Evolutionary conservation across 2,329 filamentous ascomycete species (phyloP).

Genomic region (Macrophomina tecta): DNA sequence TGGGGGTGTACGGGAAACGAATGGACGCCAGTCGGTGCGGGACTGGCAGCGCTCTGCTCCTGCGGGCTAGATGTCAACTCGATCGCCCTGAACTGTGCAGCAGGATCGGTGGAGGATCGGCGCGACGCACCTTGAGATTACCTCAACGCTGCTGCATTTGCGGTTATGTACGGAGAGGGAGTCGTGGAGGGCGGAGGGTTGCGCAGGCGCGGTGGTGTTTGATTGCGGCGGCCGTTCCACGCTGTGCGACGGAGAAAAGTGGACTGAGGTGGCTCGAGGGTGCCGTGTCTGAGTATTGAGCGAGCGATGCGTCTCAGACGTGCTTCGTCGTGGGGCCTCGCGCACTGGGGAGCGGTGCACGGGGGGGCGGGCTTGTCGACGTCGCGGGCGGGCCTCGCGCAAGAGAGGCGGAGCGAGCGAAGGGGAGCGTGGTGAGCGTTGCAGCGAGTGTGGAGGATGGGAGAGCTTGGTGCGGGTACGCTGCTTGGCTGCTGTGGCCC

Average conservation of each 20-base stretch:
- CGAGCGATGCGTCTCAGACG: slow-evolving; percentile 27
- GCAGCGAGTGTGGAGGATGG: slow-evolving; percentile 28
- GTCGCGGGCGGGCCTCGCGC: slow-evolving; percentile 25
- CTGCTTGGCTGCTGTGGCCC: slow-evolving; percentile 26
- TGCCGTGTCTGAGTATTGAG: slow-evolving; percentile 25
- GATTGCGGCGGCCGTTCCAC: slow-evolving; percentile 27
- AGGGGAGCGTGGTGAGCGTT: slow-evolving; percentile 17
- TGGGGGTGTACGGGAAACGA: slow-evolving; percentile 40
- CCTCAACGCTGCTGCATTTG: slow-evolving; percentile 44
- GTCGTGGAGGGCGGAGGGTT: slow-evolving; percentile 21
- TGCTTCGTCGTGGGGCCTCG: slow-evolving; percentile 26
- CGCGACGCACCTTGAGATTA: slow-evolving; percentile 38
- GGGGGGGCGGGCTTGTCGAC: slow-evolving; percentile 24
- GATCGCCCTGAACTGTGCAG: slow-evolving; percentile 27
- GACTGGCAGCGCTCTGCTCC: slow-evolving; percentile 37
- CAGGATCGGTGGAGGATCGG: slow-evolving; percentile 28
- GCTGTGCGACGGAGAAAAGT: slow-evolving; percentile 30
- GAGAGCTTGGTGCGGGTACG: slow-evolving; percentile 26
- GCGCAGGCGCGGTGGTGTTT: slow-evolving; percentile 28
- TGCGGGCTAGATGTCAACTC: slow-evolving; percentile 18
- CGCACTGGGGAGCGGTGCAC: slow-evolving; percentile 20
- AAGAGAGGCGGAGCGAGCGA: slow-evolving; percentile 23
- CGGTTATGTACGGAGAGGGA: slow-evolving; percentile 26
- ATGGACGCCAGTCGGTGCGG: slow-evolving; percentile 45
- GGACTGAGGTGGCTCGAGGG: slow-evolving; percentile 29